Conservation (phyloP, 148 eudicot species). For the Dianthus caryophyllus region DNA sequence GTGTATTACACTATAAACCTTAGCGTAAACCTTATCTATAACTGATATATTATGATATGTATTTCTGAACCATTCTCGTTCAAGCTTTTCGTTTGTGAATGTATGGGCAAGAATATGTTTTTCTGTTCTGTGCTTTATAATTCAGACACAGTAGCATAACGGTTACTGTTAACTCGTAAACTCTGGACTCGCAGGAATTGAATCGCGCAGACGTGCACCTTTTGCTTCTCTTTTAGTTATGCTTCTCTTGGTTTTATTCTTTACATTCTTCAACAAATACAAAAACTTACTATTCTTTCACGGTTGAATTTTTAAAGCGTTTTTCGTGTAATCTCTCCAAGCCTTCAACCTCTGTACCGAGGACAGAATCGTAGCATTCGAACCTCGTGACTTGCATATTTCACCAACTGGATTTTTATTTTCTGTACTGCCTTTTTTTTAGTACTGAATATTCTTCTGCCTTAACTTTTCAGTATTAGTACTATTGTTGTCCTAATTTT, state of each 20-base stretch:
- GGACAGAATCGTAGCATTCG: background rate
- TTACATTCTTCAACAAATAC: background rate
- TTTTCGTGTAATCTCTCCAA: too few relatives aligned
- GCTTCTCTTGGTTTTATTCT: background rate
- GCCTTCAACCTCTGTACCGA: background rate
- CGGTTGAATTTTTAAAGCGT: background rate
- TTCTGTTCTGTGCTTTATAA: background rate
- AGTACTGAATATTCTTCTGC: background rate
- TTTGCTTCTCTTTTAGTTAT: background rate
- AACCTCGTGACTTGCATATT: background rate
- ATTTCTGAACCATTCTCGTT: background rate
- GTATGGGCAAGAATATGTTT: background rate
- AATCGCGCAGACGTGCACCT: too few relatives aligned
- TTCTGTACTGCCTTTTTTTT: background rate
- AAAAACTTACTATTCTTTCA: background rate
- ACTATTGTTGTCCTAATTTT: constrained; percentile 1
- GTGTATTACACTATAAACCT: background rate
- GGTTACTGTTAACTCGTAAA: background rate
- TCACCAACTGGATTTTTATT: background rate
- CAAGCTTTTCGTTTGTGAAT: background rate
- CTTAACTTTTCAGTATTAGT: background rate
- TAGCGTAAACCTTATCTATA: background rate
- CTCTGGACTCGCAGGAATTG: too few relatives aligned
- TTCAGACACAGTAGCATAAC: background rate
- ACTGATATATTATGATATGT: background rate